A percentile compares a stretch with the other conserved stretches of the same genome.
phyloP scores from a whole-genome alignment of 345 rosid genomes.

The Rhizophora mangle region DNA sequence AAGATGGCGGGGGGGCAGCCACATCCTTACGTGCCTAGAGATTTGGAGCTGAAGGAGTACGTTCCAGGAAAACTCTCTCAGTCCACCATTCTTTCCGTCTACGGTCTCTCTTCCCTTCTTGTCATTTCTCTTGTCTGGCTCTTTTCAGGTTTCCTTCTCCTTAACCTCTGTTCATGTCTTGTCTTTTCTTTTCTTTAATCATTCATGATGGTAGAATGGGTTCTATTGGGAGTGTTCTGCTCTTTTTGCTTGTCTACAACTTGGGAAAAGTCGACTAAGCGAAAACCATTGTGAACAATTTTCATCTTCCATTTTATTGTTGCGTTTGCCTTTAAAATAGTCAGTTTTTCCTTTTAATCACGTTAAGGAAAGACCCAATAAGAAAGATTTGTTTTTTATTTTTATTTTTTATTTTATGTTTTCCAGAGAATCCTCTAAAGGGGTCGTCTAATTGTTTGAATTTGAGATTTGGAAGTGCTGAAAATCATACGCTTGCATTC shows the following conservation, averaged over 20 bases:
- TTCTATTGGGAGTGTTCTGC: neutral
- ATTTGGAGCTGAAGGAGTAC: slow-evolving; percentile 62
- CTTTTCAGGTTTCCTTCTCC: slow-evolving; percentile 49
- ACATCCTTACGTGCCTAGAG: slow-evolving; percentile 82
- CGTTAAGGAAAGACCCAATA: too few species aligned
- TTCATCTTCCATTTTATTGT: neutral
- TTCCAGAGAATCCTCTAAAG: too few species aligned
- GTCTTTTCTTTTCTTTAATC: neutral
- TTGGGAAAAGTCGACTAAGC: too few species aligned
- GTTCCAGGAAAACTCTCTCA: slow-evolving; percentile 57
- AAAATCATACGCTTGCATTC: too few species aligned
- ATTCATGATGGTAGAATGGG: neutral
- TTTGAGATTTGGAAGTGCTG: too few species aligned
- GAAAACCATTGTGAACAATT: neutral
- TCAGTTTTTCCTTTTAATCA: too few species aligned
- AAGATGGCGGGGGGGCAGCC: slow-evolving; percentile 20
- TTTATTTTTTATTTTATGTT: too few species aligned
- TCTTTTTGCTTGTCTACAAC: neutral
- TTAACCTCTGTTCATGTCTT: too few species aligned
- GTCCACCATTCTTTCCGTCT: slow-evolving; percentile 55
- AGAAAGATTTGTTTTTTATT: too few species aligned
- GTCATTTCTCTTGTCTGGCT: slow-evolving; percentile 63
- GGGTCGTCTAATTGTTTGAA: too few species aligned
- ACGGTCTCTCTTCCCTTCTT: slow-evolving; percentile 42
- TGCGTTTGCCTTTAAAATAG: neutral